phyloP scores from a whole-genome alignment of 495 filamentous ascomycete species.

The Aspergillus ostianus region DNA sequence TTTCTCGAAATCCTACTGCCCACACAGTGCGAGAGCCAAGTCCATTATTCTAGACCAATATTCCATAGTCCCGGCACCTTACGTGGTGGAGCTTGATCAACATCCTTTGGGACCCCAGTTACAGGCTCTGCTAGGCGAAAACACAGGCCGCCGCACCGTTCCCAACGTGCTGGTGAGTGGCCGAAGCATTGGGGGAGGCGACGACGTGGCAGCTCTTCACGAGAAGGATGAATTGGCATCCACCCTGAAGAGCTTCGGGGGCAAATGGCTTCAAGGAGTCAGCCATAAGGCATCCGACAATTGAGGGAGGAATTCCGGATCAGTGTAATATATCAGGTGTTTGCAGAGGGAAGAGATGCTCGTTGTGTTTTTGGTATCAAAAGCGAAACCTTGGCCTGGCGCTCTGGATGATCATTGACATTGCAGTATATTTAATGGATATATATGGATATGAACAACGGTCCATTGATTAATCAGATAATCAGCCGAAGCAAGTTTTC shows the following conservation, averaged over 20 bases:
- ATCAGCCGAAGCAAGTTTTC: background rate
- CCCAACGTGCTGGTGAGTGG: slow-evolving; percentile 89
- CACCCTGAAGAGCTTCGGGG: slow-evolving; percentile 70
- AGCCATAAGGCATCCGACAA: slow-evolving; percentile 15
- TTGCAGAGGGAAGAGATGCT: background rate
- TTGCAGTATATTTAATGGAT: background rate
- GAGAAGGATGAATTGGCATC: slow-evolving; percentile 63
- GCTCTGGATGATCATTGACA: background rate
- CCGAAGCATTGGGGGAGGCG: slow-evolving; percentile 85
- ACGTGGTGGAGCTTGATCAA: slow-evolving; percentile 86
- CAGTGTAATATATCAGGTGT: background rate
- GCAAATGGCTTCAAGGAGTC: slow-evolving; percentile 62
- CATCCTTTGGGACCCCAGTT: slow-evolving; percentile 70
- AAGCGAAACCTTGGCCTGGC: background rate
- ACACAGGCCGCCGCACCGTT: slow-evolving; percentile 80
- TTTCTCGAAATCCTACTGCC: slow-evolving; percentile 93
- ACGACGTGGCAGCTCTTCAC: slow-evolving; percentile 77
- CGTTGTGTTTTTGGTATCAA: background rate
- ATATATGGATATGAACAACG: background rate
- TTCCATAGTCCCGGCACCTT: slow-evolving; percentile 74
- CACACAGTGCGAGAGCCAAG: slow-evolving; percentile 80
- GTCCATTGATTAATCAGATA: background rate
- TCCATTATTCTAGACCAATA: slow-evolving; percentile 77
- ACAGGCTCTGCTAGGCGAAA: slow-evolving; percentile 64
- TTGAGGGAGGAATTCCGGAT: background rate